A percentile compares a stretch with the other conserved stretches of the same genome.
Evolutionary conservation across 306 rosid species (phyloP).

Genomic region (Citrullus amarus): DNA sequence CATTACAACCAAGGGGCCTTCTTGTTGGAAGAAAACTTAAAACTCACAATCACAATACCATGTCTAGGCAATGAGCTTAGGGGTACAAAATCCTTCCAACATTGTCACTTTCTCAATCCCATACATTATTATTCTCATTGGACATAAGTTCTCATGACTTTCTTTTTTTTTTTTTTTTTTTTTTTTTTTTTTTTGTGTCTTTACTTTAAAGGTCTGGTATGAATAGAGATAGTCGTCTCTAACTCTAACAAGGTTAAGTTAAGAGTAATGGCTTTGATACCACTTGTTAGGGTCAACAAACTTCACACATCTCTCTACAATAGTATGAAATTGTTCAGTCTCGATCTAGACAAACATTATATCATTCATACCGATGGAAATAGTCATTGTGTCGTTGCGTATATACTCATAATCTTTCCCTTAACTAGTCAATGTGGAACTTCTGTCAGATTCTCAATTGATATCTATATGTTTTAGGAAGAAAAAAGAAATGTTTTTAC

Average conservation of each 20-base stretch:
- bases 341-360: too few relatives aligned
- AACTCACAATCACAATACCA: background rate
- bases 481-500: background rate
- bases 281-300: too few relatives aligned
- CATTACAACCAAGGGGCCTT: background rate
- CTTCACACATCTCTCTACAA: too few relatives aligned
- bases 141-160: background rate
- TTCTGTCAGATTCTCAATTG: too few relatives aligned
- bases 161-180: too few relatives aligned
- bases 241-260: too few relatives aligned
- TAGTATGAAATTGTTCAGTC: too few relatives aligned
- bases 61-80: background rate
- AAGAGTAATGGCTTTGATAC: too few relatives aligned
- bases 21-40: background rate
- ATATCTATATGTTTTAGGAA: background rate
- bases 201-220: background rate
- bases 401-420: too few relatives aligned
- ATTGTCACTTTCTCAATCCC: background rate
- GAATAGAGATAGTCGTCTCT: background rate
- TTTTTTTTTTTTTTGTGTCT: too few relatives aligned
- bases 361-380: too few relatives aligned
- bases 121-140: background rate
- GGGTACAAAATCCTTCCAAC: background rate
- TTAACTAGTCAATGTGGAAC: too few relatives aligned
- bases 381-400: background rate